These are phyloP conservation scores for Candida sp. DNA, from an alignment of 1,139 yeast species.

Conservation along the genomic window DNA sequence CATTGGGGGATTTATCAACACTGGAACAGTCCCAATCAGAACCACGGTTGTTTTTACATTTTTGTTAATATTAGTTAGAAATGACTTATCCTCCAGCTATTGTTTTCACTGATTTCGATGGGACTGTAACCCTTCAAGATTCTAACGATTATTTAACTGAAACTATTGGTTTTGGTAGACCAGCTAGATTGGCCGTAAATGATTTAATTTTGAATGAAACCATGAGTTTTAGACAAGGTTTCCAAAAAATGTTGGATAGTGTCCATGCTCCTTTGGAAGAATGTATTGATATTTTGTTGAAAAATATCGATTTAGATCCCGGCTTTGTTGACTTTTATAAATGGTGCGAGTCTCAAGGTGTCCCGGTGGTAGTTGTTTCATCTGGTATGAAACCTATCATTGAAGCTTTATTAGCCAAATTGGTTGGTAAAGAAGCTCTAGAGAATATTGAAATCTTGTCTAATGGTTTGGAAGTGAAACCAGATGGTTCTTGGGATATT, in stretches of 20 bases:
- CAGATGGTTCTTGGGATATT: conserved; percentile 70
- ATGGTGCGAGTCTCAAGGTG: conserved; percentile 68
- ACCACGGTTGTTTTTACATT: no score
- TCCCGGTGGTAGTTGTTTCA: conserved; percentile 80
- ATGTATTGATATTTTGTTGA: conserved; percentile 65
- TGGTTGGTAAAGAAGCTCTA: conserved; percentile 77
- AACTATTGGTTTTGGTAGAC: conserved; percentile 79
- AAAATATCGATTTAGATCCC: conserved; percentile 75
- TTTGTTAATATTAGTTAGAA: not conserved
- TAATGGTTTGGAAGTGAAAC: conserved; percentile 62
- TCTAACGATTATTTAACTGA: conserved; percentile 92
- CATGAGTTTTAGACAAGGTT: conserved; percentile 76
- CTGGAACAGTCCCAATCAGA: no score
- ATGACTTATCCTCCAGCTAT: conserved; percentile 50
- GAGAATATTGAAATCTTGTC: conserved; percentile 76
- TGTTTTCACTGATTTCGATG: conserved; percentile 96
- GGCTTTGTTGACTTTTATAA: conserved; percentile 81
- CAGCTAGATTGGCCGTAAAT: conserved; percentile 63
- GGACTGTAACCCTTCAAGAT: conserved; percentile 89
- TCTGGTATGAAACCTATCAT: conserved; percentile 95
- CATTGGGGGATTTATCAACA: no score
- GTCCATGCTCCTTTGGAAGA: conserved; percentile 74
- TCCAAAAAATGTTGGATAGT: conserved; percentile 79
- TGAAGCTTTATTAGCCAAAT: conserved; percentile 64
- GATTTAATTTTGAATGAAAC: conserved; percentile 70